Conservation (phyloP, 2,329 filamentous ascomycete species). For the Camillea tinctor region DNA sequence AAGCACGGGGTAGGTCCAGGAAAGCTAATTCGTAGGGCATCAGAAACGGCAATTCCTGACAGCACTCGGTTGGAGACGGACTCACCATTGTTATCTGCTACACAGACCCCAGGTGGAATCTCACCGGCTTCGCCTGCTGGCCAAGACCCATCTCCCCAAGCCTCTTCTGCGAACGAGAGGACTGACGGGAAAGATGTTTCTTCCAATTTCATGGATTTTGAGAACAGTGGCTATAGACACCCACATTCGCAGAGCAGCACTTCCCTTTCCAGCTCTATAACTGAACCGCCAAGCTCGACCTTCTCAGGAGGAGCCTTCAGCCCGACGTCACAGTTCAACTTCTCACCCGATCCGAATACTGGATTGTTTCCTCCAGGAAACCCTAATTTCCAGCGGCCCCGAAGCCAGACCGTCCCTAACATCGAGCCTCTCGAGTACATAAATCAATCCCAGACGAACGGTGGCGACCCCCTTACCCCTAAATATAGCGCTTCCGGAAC, state of each 20-base stretch:
- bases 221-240: slow-evolving; percentile 52
- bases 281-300: slow-evolving; percentile 61
- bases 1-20: slow-evolving; percentile 64
- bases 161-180: slow-evolving; percentile 66
- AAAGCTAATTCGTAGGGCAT: slow-evolving; percentile 55
- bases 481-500: slow-evolving; percentile 48
- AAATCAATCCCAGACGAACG: slow-evolving; percentile 38
- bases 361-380: slow-evolving; percentile 57
- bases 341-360: slow-evolving; percentile 70
- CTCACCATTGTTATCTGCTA: slow-evolving; percentile 53
- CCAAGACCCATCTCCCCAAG: slow-evolving; percentile 62
- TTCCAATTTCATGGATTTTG: slow-evolving; percentile 60
- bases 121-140: slow-evolving; percentile 73
- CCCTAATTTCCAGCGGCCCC: slow-evolving; percentile 67
- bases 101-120: slow-evolving; percentile 62
- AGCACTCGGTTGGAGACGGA: slow-evolving; percentile 56
- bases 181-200: slow-evolving; percentile 67
- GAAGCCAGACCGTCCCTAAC: slow-evolving; percentile 83
- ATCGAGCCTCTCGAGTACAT: slow-evolving; percentile 60
- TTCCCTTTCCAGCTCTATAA: slow-evolving; percentile 66
- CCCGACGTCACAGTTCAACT: slow-evolving; percentile 70
- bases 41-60: slow-evolving; percentile 70
- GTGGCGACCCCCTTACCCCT: slow-evolving; percentile 47
- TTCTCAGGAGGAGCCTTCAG: slow-evolving; percentile 73
- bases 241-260: slow-evolving; percentile 66